Evolutionary conservation across 768 basidiomycete species (phyloP), one percentile per base, ranked within the genome.

Genomic region (Lactifluus pinguis): DNA sequence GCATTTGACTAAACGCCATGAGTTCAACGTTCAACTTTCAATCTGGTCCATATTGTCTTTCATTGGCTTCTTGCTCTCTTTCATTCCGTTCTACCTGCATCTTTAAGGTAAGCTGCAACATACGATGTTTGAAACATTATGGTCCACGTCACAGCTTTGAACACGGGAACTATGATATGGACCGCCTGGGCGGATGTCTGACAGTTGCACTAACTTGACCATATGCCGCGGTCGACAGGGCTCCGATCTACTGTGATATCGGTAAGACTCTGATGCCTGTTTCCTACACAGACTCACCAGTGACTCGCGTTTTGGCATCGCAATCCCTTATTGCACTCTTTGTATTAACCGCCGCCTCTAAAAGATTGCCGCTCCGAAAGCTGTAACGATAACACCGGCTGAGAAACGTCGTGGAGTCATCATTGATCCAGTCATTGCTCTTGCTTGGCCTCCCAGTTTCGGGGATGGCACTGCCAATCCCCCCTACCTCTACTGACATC

Each of bases 151-250:
- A 17, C n/a, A 77, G 84, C 84, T 34, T 83, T 82, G 80, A 86
- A 88, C 69, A 78, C 82, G 10, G 88, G 86, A 29, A 89, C 89
- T 74, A 90, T 92, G 75, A 60, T 75, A 39, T 92, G 89, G 90
- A 76, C 78, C 8, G 81, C 78, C 54, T 82, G 25, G 25, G 25
- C 7, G 75, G 74, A 17, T 84, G 83, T 69, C 77, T 91, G 48
- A 78, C 78, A 54, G 76, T 51, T 84, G 81, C 66, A 72, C 13
- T 11, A 13, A 38, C 38, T 38, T 10, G 3, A 38, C 11, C 38
- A 13, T 38, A 9, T 38, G 38, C 9, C 9, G 13, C 38, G 38
- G 13, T 38, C 8, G 38, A 38, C 38, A 10, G 38, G 8, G 38
- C 38, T 38, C 38, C 38, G 13, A 13, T 38, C 38, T 38, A 38